Evolutionary conservation across 805 yeast genomes (phyloP), one percentile per base, ranked within the genome.

Genomic region (Candida stauntonica): DNA sequence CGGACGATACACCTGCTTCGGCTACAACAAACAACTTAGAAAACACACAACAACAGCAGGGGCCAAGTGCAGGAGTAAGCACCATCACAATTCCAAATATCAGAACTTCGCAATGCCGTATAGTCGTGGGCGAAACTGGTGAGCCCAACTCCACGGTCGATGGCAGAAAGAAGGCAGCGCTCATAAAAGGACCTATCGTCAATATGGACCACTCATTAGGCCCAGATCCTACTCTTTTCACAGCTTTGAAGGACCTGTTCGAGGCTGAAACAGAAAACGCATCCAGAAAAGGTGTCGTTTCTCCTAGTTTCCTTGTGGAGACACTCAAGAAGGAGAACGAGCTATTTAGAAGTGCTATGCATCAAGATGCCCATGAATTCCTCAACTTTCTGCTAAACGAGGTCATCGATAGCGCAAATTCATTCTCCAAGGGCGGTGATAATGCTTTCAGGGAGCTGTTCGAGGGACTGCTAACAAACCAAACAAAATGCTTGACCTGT

Each of bases 341-440:
- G 50, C 66, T 91, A 52, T 93, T 93, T 60, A 70, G 95, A 45
- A 81, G 87, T 41, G 79, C 85, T 30, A 89, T 88, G 96, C 99
- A 93, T 59, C 99, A 93, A 58, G 99, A 93, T 67, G 97, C 98
- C 5, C 99, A 93, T 62, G 99, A 93, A 63, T 93, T 93, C 61
- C 72, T 89, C 56, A 91, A 89, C 58, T 89, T 85, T 55, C 59
- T 89, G 49, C 67, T 93, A 37, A 93, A 93, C 60, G 88, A 85
- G 46, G 70, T 83, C 14, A 66, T 84, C 35, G 76, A 73, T 19
- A 55, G 51, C 23, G 38, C 61, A 62, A 51, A 50, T 14, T 43
- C 42, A 8, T 35, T 39, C 17, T 43, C 41, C 4, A 29, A 33
- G 3, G 38, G 39, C 2, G 47, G 51, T 61, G 64, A 47, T 20